A percentile compares a stretch with the other conserved stretches of the same genome.
phyloP scores from a whole-genome alignment of 257 asterid genomes.

The Primulina eburnea region DNA sequence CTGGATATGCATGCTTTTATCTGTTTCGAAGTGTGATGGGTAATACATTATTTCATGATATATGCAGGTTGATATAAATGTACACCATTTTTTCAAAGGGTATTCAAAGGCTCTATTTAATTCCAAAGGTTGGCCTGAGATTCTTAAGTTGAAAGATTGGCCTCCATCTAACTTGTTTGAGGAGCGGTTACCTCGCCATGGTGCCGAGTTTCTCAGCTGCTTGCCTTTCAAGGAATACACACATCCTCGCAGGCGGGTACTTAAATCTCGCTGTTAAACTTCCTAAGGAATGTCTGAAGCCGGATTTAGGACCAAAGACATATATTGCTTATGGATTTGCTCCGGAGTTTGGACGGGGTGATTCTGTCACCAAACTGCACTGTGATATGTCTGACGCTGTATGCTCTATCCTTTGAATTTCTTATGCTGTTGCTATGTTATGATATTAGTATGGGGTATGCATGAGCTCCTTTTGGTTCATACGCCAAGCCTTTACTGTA shows the following conservation, averaged over 20 bases:
- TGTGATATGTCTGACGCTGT: constrained; percentile 97
- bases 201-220: constrained; percentile 65
- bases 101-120: constrained; percentile 44
- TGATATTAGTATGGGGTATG: background rate
- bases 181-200: constrained; percentile 83
- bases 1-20: constrained; percentile 7
- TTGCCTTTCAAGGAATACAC: constrained; percentile 89
- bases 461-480: background rate
- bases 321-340: constrained; percentile 85
- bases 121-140: constrained; percentile 51
- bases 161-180: constrained; percentile 77
- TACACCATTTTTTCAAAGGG: constrained; percentile 63
- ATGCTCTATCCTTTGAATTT: constrained; percentile 30
- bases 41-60: constrained; percentile 22
- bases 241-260: constrained; percentile 56
- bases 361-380: constrained; percentile 89
- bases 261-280: constrained; percentile 70
- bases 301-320: constrained; percentile 95
- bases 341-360: constrained; percentile 84
- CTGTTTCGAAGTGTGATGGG: constrained; percentile 14
- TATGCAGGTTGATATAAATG: constrained; percentile 67
- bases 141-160: constrained; percentile 90
- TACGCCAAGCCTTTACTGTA: background rate
- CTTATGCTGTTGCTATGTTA: constrained; percentile 20
- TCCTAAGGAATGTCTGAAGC: constrained; percentile 49